Conservation (phyloP, 129 eudicot genomes). For the Arctium lappa region DNA sequence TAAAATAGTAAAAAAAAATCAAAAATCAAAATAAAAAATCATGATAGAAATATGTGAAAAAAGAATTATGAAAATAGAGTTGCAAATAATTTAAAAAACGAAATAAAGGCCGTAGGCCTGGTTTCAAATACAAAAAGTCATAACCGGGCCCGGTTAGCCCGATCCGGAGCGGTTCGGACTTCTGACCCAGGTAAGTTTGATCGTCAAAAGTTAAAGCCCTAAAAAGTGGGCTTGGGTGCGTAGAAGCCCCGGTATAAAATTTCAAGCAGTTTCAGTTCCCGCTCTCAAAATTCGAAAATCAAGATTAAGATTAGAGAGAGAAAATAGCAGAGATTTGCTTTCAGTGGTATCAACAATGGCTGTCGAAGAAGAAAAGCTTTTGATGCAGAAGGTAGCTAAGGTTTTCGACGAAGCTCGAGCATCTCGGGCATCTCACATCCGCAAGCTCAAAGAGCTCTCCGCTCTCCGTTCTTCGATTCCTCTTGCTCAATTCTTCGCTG, state of each 20-base stretch:
- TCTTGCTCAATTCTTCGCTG: constrained; percentile 39
- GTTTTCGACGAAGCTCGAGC: constrained; percentile 58
- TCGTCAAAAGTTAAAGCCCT: background rate
- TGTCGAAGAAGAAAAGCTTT: constrained; percentile 28
- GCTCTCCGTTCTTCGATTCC: constrained; percentile 48
- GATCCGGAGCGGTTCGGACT: background rate
- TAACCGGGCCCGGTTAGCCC: background rate
- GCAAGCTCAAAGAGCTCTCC: constrained; percentile 83
- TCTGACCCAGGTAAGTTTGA: background rate
- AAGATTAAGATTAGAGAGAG: background rate
- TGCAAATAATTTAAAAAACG: too few species aligned
- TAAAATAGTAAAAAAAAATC: too few species aligned
- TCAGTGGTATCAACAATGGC: constrained; percentile 35
- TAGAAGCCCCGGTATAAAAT: background rate
- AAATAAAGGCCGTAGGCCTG: too few species aligned
- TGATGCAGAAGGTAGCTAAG: constrained; percentile 45
- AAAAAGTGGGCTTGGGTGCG: background rate
- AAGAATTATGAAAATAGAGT: too few species aligned
- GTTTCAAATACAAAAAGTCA: background rate
- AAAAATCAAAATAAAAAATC: too few species aligned
- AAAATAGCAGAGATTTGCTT: background rate
- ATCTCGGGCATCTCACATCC: constrained; percentile 75
- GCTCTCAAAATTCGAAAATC: constrained; percentile 13
- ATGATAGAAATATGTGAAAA: too few species aligned
- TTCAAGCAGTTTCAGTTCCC: constrained; percentile 30